Conservation (phyloP, 148 eudicot genomes). For the Cornus florida region DNA sequence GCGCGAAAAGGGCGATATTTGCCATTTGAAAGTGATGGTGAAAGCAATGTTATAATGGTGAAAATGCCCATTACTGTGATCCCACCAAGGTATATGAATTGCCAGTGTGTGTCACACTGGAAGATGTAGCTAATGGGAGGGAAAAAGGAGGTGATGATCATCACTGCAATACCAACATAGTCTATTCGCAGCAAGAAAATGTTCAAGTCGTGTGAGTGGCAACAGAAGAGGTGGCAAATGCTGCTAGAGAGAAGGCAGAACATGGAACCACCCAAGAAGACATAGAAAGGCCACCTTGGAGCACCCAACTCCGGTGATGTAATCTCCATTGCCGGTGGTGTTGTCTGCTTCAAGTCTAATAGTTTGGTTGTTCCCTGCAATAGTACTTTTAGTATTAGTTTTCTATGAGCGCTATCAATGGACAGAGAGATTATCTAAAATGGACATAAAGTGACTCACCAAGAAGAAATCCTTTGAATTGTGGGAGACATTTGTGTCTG, state of each 20-base stretch:
- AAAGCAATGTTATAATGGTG: conserved; percentile 57
- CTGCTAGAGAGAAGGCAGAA: conserved; percentile 83
- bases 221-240: conserved; percentile 85
- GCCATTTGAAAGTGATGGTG: conserved; percentile 61
- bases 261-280: conserved; percentile 82
- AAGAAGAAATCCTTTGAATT: conserved; percentile 36
- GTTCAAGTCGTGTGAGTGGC: conserved; percentile 77
- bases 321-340: conserved; percentile 9
- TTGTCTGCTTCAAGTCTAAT: conserved; percentile 40
- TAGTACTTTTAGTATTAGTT: background rate
- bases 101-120: conserved; percentile 76
- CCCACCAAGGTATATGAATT: conserved; percentile 59
- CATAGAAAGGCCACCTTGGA: conserved; percentile 80
- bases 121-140: conserved; percentile 94
- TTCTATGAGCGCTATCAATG: background rate
- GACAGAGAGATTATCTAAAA: background rate
- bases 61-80: conserved; percentile 65
- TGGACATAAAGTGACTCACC: conserved; percentile 28
- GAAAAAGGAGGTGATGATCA: conserved; percentile 96
- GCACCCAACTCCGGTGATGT: conserved; percentile 20
- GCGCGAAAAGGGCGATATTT: conserved; percentile 63
- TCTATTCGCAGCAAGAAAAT: conserved; percentile 57
- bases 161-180: conserved; percentile 75
- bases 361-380: conserved; percentile 50
- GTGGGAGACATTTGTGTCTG: conserved; percentile 54